Base-by-base conservation (phyloP, 345 rosid species). In the Gynandropsis gynandra region DNA sequence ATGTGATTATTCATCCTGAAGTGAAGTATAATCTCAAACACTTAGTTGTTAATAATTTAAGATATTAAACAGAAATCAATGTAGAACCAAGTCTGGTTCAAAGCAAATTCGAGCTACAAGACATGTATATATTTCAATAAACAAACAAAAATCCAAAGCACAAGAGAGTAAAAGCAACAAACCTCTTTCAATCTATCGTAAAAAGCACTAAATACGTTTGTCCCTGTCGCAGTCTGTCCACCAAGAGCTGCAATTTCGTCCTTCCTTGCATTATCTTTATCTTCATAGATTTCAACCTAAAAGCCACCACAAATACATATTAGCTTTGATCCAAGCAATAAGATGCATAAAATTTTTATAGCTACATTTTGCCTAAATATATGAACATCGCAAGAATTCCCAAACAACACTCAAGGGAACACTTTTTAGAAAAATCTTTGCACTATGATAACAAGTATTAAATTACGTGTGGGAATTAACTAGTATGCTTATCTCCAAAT, bases 131-230 rank as follows among this genome's bases (percentile, higher is more conserved):
- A 9, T 4, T 39, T 9, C 4, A 42, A 42, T 42, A 19, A 42
- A 42, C 4, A 27, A 8, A 54, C 13, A 29, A 18, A 34, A 11
- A 13, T n/a, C n/a, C 9, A 10, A 13, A 60, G n/a, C 15, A 51
- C 21, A 5, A 46, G 5, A 32, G 17, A 49, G 13, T 43, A 47
- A 58, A 35, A 20, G 7, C 9, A 44, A 4, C 14, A 49, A 59
- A 93, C 97, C 95, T 93, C 99, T 62, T 85, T 93, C 61, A 93
- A 58, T 52, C 95, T 80, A 69, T 93, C 97, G 58, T 93, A 88
- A 59, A 88, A 93, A 0, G 85, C 87, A 59, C 88, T 83, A 35
- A 74, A 88, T 20, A 81, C 89, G 44, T 83, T 88, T 7, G 74
- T 75, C 60, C 97, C 95, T 0, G 75, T 62, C 0, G 83, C 86